phyloP scores from a whole-genome alignment of 1,139 yeast genomes.

The Blastobotrys raffinosifermentans region DNA sequence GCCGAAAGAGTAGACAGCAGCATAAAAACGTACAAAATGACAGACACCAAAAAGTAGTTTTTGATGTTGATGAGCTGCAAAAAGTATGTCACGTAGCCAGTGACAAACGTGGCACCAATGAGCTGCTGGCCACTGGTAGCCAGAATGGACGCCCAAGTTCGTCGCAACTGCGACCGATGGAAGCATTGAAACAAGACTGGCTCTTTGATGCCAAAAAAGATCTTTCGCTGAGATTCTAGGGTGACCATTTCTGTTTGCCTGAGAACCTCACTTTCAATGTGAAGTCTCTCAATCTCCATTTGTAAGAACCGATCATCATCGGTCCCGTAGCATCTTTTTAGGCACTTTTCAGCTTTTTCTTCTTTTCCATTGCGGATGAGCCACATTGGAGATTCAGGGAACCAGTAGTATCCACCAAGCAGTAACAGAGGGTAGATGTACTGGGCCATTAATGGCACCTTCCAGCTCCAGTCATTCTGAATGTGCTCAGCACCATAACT shows the following conservation, averaged over 20 bases:
- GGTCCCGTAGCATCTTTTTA: slow-evolving; percentile 1
- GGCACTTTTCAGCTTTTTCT: neutral
- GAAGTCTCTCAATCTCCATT: slow-evolving; percentile 1
- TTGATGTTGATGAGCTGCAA: slow-evolving; percentile 2
- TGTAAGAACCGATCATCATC: slow-evolving; percentile 1
- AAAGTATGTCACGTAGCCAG: slow-evolving; percentile 2
- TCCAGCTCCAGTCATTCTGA: neutral
- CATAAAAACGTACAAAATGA: slow-evolving; percentile 1
- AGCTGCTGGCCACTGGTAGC: slow-evolving; percentile 3
- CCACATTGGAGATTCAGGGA: slow-evolving; percentile 2
- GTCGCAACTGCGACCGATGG: neutral
- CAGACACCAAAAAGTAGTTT: slow-evolving; percentile 1
- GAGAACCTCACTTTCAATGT: neutral
- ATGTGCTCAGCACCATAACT: slow-evolving; percentile 1
- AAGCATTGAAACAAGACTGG: slow-evolving; percentile 2
- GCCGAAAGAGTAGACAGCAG: slow-evolving; percentile 1
- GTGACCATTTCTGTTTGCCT: slow-evolving; percentile 1
- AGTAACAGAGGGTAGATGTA: neutral
- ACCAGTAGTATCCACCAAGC: slow-evolving; percentile 2
- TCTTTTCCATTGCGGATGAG: slow-evolving; percentile 1
- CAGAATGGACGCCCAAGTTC: slow-evolving; percentile 2
- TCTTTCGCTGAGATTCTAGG: neutral
- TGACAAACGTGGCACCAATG: slow-evolving; percentile 3
- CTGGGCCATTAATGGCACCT: neutral
- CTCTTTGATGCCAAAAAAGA: neutral